phyloP scores from a whole-genome alignment of 129 eudicot species.

The Tagetes erecta region DNA sequence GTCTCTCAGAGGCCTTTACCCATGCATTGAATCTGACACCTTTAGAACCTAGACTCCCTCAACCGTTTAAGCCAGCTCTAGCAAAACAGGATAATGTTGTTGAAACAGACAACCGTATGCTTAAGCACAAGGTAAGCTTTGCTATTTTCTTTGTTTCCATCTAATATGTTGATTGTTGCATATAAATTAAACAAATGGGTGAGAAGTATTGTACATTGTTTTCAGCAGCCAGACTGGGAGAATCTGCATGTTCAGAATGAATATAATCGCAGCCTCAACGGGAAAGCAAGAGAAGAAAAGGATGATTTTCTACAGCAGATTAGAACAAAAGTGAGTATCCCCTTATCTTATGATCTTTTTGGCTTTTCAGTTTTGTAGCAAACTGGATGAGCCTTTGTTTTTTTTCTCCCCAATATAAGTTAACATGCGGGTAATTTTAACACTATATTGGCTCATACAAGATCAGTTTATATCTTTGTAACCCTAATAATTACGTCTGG shows the following conservation, averaged over 20 bases:
- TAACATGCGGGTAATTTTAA: neutral
- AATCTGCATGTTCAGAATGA: conserved; percentile 41
- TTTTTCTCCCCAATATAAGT: neutral
- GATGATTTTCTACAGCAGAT: conserved; percentile 92
- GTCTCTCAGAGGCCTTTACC: conserved; percentile 40
- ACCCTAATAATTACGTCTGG: too few species aligned
- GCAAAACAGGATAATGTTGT: conserved; percentile 34
- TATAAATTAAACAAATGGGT: conserved; percentile 8
- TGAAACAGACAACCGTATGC: conserved; percentile 25
- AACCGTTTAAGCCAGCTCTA: conserved; percentile 61
- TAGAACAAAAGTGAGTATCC: conserved; percentile 74
- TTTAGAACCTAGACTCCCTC: conserved; percentile 40
- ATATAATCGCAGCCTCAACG: conserved; percentile 25
- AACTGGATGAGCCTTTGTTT: neutral
- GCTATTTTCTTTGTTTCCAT: conserved; percentile 6
- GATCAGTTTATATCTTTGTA: too few species aligned
- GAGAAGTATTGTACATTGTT: conserved; percentile 16
- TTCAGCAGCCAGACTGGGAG: conserved; percentile 45
- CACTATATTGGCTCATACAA: neutral
- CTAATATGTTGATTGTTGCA: neutral
- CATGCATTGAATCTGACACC: conserved; percentile 40
- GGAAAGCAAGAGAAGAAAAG: conserved; percentile 47
- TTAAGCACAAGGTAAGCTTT: conserved; percentile 44
- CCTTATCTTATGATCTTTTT: conserved; percentile 8
- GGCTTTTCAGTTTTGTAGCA: conserved; percentile 9